A percentile compares a stretch with the other conserved stretches of the same genome.
Conservation (phyloP, 805 yeast species). For the Yamadazyma takamatsuzukensis region DNA sequence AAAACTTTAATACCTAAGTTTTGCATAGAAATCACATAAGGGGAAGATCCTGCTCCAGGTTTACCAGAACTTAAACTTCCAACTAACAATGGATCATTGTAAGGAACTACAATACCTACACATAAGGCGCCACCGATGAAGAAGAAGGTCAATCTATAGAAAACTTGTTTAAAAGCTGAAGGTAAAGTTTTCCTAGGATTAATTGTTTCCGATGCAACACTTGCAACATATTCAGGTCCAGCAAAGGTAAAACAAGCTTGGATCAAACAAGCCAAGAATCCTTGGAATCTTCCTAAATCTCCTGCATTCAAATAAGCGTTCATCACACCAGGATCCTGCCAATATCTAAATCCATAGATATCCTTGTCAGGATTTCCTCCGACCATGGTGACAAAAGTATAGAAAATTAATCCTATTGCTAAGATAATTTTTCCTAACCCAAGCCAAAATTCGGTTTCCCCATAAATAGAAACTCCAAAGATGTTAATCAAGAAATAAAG, state of each 20-base stretch:
- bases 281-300: slow-evolving; percentile 61
- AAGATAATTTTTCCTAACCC: slow-evolving; percentile 63
- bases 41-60: slow-evolving; percentile 64
- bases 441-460: slow-evolving; percentile 80
- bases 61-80: slow-evolving; percentile 53
- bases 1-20: slow-evolving; percentile 42
- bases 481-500: slow-evolving; percentile 62
- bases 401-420: slow-evolving; percentile 70
- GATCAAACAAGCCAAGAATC: slow-evolving; percentile 64
- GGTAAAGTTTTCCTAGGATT: slow-evolving; percentile 72
- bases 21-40: slow-evolving; percentile 48
- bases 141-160: slow-evolving; percentile 61
- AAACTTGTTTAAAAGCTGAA: slow-evolving; percentile 74
- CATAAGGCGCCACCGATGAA: slow-evolving; percentile 73
- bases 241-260: slow-evolving; percentile 78
- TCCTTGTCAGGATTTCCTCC: slow-evolving; percentile 79
- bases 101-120: slow-evolving; percentile 74
- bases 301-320: slow-evolving; percentile 39
- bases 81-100: slow-evolving; percentile 58
- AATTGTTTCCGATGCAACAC: slow-evolving; percentile 80
- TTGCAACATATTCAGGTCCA: slow-evolving; percentile 82
- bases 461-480: slow-evolving; percentile 71
- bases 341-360: slow-evolving; percentile 48
- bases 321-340: slow-evolving; percentile 39
- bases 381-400: slow-evolving; percentile 77